These are phyloP conservation scores for Gossypium australe DNA, from an alignment of 345 rosid species.

Conservation along the genomic window DNA sequence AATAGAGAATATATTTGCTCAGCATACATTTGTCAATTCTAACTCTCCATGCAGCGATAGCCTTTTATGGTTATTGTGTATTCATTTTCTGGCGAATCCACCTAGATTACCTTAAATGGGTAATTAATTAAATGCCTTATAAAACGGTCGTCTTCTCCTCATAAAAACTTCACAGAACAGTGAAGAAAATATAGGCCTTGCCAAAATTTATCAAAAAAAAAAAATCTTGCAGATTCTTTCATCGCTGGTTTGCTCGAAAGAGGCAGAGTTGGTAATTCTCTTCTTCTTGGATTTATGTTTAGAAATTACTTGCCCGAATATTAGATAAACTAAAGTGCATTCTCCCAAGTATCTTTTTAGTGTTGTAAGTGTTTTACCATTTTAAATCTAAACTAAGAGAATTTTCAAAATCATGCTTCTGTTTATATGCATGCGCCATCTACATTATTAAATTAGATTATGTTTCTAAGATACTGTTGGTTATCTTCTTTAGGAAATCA, in stretches of 20 bases:
- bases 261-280: conserved; percentile 7
- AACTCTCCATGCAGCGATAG: conserved; percentile 17
- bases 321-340: not conserved
- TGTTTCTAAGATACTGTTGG: not conserved
- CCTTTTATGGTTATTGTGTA: conserved; percentile 11
- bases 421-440: not conserved
- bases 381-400: not conserved
- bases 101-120: conserved; percentile 17
- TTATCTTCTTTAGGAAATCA: not conserved
- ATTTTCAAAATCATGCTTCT: not conserved
- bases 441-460: not conserved
- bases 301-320: not conserved
- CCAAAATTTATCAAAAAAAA: conserved; percentile 12
- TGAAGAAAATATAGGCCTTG: not conserved
- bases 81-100: conserved; percentile 19
- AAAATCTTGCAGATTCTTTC: conserved; percentile 8
- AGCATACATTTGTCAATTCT: conserved; percentile 19
- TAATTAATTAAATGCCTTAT: conserved; percentile 11
- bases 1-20: conserved; percentile 13
- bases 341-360: not conserved
- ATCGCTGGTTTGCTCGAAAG: not conserved
- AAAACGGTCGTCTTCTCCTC: conserved; percentile 1
- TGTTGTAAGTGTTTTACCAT: conserved; percentile 3
- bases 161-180: not conserved
- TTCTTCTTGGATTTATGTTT: conserved; percentile 1